Conservation (phyloP, 176 grass and related monocot genomes). For the Oryza meyeriana region DNA sequence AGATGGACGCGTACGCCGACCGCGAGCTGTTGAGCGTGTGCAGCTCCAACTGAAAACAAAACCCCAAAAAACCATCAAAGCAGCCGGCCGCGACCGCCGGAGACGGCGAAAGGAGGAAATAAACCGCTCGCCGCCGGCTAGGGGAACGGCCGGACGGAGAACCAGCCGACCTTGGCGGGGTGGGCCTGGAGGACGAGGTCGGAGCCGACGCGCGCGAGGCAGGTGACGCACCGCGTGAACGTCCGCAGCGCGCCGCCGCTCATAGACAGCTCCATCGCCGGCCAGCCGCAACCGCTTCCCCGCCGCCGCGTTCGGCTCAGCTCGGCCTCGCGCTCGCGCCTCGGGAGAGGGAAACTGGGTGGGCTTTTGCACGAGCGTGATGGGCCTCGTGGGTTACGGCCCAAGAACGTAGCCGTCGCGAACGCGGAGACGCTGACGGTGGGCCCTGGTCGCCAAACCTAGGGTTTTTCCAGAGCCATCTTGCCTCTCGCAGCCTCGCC, state of each 20-base stretch:
- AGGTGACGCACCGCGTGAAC: constrained; percentile 76
- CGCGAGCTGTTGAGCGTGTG: constrained; percentile 81
- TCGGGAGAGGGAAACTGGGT: neutral
- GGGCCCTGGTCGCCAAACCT: neutral
- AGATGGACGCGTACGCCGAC: constrained; percentile 75
- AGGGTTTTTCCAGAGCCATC: neutral
- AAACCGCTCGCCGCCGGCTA: neutral
- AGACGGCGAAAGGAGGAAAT: neutral
- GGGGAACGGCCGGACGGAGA: neutral
- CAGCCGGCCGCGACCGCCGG: neutral
- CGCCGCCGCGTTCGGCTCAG: neutral
- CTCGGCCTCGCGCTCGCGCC: neutral
- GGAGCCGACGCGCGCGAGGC: constrained; percentile 73
- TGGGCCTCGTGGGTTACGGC: neutral
- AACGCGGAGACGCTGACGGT: neutral
- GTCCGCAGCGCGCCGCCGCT: constrained; percentile 64
- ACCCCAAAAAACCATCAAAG: neutral
- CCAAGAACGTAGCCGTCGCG: neutral
- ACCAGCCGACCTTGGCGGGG: constrained; percentile 56
- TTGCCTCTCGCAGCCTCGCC: neutral
- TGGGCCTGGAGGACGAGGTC: constrained; percentile 78
- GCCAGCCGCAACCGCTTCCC: neutral
- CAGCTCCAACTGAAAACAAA: constrained; percentile 57
- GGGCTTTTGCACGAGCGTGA: neutral
- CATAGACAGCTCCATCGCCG: constrained; percentile 76